These are phyloP conservation scores for Bathelium albidoporum DNA, from an alignment of 495 filamentous ascomycete species.

Conservation along the genomic window DNA sequence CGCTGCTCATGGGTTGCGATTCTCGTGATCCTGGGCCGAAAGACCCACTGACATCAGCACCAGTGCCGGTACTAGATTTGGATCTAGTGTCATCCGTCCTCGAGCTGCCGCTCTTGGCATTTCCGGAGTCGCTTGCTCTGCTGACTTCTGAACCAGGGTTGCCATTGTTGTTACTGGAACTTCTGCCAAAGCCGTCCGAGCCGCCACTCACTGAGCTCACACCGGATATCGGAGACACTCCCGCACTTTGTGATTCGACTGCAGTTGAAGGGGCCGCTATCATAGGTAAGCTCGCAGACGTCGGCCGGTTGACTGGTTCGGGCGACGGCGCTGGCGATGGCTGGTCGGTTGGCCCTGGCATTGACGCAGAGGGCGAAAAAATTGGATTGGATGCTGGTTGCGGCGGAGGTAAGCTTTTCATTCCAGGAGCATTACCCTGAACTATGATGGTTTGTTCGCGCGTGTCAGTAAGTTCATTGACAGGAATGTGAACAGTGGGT, in stretches of 20 bases:
- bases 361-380: neutral
- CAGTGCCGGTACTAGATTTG: neutral
- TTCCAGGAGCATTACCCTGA: neutral
- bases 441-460: neutral
- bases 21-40: neutral
- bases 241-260: neutral
- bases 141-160: neutral
- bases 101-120: neutral
- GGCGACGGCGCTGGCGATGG: neutral
- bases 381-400: neutral
- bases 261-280: neutral
- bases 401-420: neutral
- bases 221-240: neutral
- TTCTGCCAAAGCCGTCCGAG: too few relatives aligned
- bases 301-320: neutral
- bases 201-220: neutral
- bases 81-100: neutral
- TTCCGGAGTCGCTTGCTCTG: neutral
- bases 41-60: constrained; percentile 36
- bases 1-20: neutral
- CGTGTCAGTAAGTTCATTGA: constrained; percentile 1
- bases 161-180: too few relatives aligned
- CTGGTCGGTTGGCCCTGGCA: neutral
- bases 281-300: neutral
- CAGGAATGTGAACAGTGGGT: neutral